Base-by-base conservation (phyloP, 176 grass and related monocot species). In the Aegilops sharonensis region DNA sequence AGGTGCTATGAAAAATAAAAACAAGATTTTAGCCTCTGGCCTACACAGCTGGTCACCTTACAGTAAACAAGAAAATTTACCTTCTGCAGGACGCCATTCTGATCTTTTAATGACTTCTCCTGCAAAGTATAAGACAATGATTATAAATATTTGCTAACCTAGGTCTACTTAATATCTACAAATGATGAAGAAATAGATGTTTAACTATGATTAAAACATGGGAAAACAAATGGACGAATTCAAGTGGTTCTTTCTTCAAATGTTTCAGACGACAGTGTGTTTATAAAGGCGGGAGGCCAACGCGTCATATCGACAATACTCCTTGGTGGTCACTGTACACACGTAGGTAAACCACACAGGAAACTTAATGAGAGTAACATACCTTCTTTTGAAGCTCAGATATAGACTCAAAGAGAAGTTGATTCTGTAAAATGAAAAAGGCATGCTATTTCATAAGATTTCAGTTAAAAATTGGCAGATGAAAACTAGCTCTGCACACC, bases 331-430 rank as follows among this genome's bases (percentile, higher is more conserved):
- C 68, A 15, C 30, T 18, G 48, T 76, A 66, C 8, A 74, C 47
- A 69, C 29, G 13, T n/a, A 88, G 14, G 43, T 12, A 1, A 74
- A 68, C 9, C 36, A 69, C 57, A 43, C 29, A 11, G 69, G 36
- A 57, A 72, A 74, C 64, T 64, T 45, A 64, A 73, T 23, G 52
- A 71, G 8, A 43, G 39, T 74, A 76, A 60, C 89, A 76, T 73
- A 90, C 95, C 93, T 93, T 95, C 85, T 86, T 91, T 75, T 91
- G 93, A 85, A 98, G 95, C 71, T 92, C 85, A 11, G 87, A 81
- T 77, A 95, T 90, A 63, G 89, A 95, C 66, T 95, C 89, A 27
- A 90, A 88, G 54, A 93, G 54, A 83, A 90, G 83, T 20, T 93
- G 85, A 20, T 92, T 88, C 95, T 98, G 93, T 23, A 86, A 83